Percentiles rank a stretch among this genome's conserved stretches.
These are phyloP conservation scores for Penicillium parvum DNA, from an alignment of 495 filamentous ascomycete species.

Conservation along the genomic window DNA sequence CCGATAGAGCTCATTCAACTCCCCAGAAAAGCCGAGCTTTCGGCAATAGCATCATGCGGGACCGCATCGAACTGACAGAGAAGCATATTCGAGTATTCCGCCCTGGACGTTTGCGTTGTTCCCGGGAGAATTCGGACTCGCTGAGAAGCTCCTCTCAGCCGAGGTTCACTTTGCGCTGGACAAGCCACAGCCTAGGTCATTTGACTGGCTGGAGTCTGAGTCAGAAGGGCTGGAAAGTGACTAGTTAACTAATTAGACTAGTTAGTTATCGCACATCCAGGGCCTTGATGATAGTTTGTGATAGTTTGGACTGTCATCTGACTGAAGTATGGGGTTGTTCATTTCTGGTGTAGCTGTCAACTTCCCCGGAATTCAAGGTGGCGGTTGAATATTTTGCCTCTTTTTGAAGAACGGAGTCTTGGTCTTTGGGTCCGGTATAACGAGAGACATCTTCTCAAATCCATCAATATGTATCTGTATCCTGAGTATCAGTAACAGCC, in stretches of 20 bases:
- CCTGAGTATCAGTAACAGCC: too few relatives aligned
- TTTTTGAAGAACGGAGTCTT: not conserved
- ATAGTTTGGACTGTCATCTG: not conserved
- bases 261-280: too few relatives aligned
- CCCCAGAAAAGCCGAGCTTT: slow-evolving; percentile 4
- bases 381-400: slow-evolving; percentile 27
- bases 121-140: slow-evolving; percentile 29
- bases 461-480: too few relatives aligned
- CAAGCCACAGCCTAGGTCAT: slow-evolving; percentile 2
- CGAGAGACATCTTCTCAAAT: not conserved
- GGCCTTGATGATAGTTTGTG: too few relatives aligned
- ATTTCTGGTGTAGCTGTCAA: not conserved
- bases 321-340: not conserved
- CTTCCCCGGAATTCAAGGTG: not conserved
- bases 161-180: slow-evolving; percentile 20
- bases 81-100: slow-evolving; percentile 10
- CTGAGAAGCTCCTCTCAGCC: slow-evolving; percentile 25
- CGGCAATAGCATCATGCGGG: too few relatives aligned
- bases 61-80: slow-evolving; percentile 1
- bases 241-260: too few relatives aligned
- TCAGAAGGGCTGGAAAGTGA: slow-evolving; percentile 5
- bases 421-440: not conserved
- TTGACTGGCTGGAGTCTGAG: slow-evolving; percentile 5
- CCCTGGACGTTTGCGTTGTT: slow-evolving; percentile 1
- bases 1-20: too few relatives aligned